Base-by-base conservation (phyloP, 2,329 filamentous ascomycete species). In the Diaporthe nobilis region DNA sequence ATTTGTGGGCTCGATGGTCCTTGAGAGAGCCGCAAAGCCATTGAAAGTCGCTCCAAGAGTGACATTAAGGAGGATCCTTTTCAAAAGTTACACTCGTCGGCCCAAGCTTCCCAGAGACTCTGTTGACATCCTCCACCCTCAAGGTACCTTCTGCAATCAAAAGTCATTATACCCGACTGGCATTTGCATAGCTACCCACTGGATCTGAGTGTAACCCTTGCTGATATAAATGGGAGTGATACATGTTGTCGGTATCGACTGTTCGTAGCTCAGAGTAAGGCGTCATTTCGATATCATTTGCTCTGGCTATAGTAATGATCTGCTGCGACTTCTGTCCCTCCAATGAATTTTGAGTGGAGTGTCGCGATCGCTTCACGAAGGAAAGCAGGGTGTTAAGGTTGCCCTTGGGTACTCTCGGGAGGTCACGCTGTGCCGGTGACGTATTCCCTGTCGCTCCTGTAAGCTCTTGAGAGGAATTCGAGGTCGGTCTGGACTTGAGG, bases 211-310 rank as follows among this genome's bases (percentile, higher is more conserved):
- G 61, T 4, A 25, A 49, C 17, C 37, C 61, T 67, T 65, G 60
- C n/a, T 49, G n/a, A 34, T 67, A 67, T 15, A 67, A 34, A 34
- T 67, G 61, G 9, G 42, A 31, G n/a, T 67, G 61, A 17, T 67
- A 67, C 61, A 67, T 67, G 31, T 67, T 44, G 13, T 37, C 25
- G 6, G 28, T 17, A 7, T 67, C 61, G 4, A 49, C 12, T 5
- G 61, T 31, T 34, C 25, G 61, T 34, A 51, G 42, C 61, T 67
- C 61, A 13, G 61, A 67, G 31, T 49, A 67, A 22, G 42, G 42
- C 22, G 42, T 8, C 61, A 67, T 49, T 15, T 67, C 61, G 8
- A 67, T 34, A 31, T 67, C 61, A 6, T 8, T 67, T 8, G 47
- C 25, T 20, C 28, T 28, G 25, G 61, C 49, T 20, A 49, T 28